These are phyloP conservation scores for Globisporangium heterothallicum DNA, from an alignment of 352 stramenopile genomes.

Conservation along the genomic window DNA sequence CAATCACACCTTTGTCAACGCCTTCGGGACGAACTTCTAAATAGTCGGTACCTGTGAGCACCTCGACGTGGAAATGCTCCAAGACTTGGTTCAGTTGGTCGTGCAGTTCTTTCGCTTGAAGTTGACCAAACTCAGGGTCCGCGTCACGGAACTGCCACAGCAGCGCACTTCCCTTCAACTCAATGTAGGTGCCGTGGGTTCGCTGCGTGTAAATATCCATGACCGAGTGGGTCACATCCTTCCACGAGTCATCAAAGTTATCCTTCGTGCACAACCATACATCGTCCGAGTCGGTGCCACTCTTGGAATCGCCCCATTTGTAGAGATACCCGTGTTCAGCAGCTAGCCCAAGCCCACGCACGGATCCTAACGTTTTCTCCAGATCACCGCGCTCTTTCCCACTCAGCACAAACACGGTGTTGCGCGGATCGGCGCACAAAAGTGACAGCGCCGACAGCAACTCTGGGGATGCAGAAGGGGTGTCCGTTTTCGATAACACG, in stretches of 20 bases:
- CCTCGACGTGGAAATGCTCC: conserved; percentile 94
- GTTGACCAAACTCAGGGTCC: conserved; percentile 97
- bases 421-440: conserved; percentile 93
- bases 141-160: conserved; percentile 99
- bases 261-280: conserved; percentile 84
- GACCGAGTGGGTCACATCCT: conserved; percentile 94
- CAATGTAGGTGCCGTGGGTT: conserved; percentile 99
- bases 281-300: conserved; percentile 33
- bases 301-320: conserved; percentile 81
- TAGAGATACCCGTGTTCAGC: conserved; percentile 99
- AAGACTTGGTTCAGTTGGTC: conserved; percentile 96
- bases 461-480: conserved; percentile 47
- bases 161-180: conserved; percentile 97
- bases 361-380: conserved; percentile 90
- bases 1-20: conserved; percentile 98
- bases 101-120: conserved; percentile 98
- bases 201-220: conserved; percentile 99
- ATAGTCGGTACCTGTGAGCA: conserved; percentile 86
- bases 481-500: conserved; percentile 30
- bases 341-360: conserved; percentile 93
- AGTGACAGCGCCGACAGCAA: conserved; percentile 88
- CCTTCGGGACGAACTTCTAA: conserved; percentile 95
- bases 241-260: conserved; percentile 95
- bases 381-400: conserved; percentile 94
- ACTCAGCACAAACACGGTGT: conserved; percentile 98